Base-by-base conservation (phyloP, 495 filamentous ascomycete genomes). In the Xylaria intraflava region DNA sequence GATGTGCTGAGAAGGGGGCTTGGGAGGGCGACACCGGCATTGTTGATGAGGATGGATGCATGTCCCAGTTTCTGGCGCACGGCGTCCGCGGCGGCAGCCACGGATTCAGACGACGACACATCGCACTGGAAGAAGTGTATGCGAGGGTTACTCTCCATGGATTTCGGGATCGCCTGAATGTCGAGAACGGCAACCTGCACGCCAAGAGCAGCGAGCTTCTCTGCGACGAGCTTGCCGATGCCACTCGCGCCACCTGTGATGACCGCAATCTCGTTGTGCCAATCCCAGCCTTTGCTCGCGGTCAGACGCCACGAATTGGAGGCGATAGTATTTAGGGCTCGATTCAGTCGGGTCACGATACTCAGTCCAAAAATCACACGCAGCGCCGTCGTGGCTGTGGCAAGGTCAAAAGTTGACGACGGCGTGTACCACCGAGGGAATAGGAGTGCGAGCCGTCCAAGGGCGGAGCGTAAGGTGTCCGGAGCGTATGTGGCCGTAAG, bases 11-110 rank as follows among this genome's bases (percentile, higher is more conserved):
- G 70, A 38, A 84, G 77, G 4, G 68, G 64, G 14, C 67, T 65
- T 14, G 72, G 67, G 29, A 69, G 64, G 27, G 69, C 73, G 24
- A 84, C 70, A 29, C 80, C 80, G 11, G 82, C 82, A 50, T 85
- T 85, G 71, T 84, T 84, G 58, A 84, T 64, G 39, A 84, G 66
- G 11, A 85, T 75, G 0, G 74, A 76, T 73, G 10, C 79, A 74
- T 36, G 75, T 64, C 52, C 81, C 29, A 75, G 69, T 3, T 71
- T 62, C 5, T 58, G 59, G 39, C 76, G 74, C 52, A 85, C 74
- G 1, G 66, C 61, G 33, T 69, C 65, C 6, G 71, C 80, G 3
- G 73, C 66, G 16, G 65, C 51, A 16, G 66, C 64, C 42, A 85
- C 72, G 44, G 60, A 69, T 19, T 62, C 62, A 0, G 71, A 70